These are phyloP conservation scores for Glycine latifolia DNA, from an alignment of 306 rosid genomes.

Conservation along the genomic window DNA sequence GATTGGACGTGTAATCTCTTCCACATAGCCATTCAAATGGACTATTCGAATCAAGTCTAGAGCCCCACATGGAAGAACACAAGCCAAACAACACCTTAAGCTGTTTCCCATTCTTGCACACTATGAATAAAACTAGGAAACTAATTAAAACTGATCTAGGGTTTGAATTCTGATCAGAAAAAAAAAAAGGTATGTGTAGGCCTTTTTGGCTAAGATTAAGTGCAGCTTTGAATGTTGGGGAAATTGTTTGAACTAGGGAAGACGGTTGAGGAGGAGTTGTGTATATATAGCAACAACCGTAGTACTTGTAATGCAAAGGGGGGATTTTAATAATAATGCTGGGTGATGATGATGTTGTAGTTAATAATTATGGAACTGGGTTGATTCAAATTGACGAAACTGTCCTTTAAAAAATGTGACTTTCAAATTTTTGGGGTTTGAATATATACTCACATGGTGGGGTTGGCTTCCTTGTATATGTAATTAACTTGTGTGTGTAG, in stretches of 20 bases:
- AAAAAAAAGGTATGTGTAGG: background rate
- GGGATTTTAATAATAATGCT: conserved; percentile 38
- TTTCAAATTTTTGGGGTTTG: conserved; percentile 38
- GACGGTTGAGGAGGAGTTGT: conserved; percentile 27
- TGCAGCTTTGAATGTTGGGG: conserved; percentile 22
- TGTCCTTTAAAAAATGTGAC: conserved; percentile 50
- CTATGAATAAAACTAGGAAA: background rate
- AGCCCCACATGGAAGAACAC: conserved; percentile 94
- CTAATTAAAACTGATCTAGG: conserved; percentile 8
- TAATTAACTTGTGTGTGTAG: background rate
- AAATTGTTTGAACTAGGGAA: conserved; percentile 42
- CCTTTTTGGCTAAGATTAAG: background rate
- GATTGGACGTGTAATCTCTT: conserved; percentile 74
- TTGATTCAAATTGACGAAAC: conserved; percentile 49
- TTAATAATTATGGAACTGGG: conserved; percentile 15
- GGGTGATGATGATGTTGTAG: background rate
- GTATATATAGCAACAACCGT: conserved; percentile 58
- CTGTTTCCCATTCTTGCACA: conserved; percentile 75
- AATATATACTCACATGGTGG: conserved; percentile 42
- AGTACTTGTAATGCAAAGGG: conserved; percentile 38
- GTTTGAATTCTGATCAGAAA: conserved; percentile 38
- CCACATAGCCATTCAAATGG: conserved; percentile 84
- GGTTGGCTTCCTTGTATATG: conserved; percentile 44
- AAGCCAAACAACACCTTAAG: conserved; percentile 92
- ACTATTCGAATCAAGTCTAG: conserved; percentile 89